A percentile compares a stretch with the other conserved stretches of the same genome.
phyloP scores from a whole-genome alignment of 148 eudicot species.

The Chenopodium formosanum region DNA sequence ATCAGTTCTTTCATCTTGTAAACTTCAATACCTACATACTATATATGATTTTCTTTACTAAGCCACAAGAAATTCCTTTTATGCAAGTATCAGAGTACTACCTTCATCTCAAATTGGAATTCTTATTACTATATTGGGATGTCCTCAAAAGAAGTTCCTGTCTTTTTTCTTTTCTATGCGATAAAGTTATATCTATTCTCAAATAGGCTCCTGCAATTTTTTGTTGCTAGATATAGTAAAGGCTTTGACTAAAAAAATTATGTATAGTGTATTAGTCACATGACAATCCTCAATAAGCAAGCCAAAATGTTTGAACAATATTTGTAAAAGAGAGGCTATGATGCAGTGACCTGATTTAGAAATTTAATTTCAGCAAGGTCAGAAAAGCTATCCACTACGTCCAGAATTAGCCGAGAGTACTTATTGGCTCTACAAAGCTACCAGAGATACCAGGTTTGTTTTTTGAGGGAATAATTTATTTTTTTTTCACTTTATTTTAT shows the following conservation, averaged over 20 bases:
- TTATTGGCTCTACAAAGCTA: constrained; percentile 98
- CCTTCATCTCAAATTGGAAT: not conserved
- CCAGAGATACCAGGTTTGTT: constrained; percentile 88
- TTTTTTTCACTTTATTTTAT: not conserved
- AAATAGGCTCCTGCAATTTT: not conserved
- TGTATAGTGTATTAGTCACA: not conserved
- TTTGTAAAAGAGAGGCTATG: not conserved
- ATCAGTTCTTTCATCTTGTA: not conserved
- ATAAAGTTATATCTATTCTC: not conserved
- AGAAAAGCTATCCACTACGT: constrained; percentile 94
- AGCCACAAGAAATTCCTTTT: not conserved
- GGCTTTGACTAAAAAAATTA: not conserved
- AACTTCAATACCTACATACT: not conserved
- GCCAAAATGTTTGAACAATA: not conserved
- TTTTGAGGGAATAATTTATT: no score
- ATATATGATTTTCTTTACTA: not conserved
- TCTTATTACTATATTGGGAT: not conserved
- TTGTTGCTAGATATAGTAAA: not conserved
- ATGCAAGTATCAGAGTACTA: not conserved
- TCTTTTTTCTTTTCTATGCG: not conserved
- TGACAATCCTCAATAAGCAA: not conserved
- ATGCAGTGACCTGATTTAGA: constrained; percentile 6
- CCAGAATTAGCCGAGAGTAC: constrained; percentile 98
- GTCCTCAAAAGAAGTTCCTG: not conserved
- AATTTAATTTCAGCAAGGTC: constrained; percentile 73